phyloP scores from a whole-genome alignment of 495 filamentous ascomycete genomes.

The Geopyxis carbonaria region DNA sequence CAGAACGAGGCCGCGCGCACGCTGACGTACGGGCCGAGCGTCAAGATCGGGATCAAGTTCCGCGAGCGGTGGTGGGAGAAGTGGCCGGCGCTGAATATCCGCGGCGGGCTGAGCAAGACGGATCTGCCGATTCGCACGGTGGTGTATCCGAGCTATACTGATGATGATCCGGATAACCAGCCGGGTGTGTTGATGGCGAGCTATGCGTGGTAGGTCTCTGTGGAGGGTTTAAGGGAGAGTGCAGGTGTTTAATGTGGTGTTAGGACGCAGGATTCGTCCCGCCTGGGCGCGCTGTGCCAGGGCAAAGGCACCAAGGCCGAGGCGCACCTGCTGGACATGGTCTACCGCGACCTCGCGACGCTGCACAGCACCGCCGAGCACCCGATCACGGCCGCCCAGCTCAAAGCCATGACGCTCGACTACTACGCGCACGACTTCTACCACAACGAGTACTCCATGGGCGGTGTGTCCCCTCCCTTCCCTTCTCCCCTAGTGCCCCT shows the following conservation, averaged over 20 bases:
- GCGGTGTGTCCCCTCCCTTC: constrained; percentile 3
- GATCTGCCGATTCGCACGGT: constrained; percentile 28
- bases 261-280: constrained; percentile 26
- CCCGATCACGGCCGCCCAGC: too few species aligned
- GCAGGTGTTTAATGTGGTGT: too few species aligned
- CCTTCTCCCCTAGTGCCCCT: too few species aligned
- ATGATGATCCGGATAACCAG: constrained; percentile 15
- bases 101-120: constrained; percentile 26
- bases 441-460: constrained; percentile 4
- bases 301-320: constrained; percentile 3
- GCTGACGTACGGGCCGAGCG: constrained; percentile 23
- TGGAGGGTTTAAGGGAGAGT: too few species aligned
- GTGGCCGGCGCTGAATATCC: constrained; percentile 10
- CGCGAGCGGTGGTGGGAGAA: constrained; percentile 23
- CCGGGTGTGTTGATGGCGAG: constrained; percentile 29
- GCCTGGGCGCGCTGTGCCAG: constrained; percentile 26
- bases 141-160: constrained; percentile 33
- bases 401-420: background rate
- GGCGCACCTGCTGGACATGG: constrained; percentile 20
- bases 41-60: constrained; percentile 28
- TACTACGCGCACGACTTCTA: constrained; percentile 10
- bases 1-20: constrained; percentile 22
- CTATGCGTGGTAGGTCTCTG: constrained; percentile 27
- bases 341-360: constrained; percentile 19
- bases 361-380: background rate